Conservation (phyloP, 805 yeast genomes). For the Saturnispora kantuleensis region DNA sequence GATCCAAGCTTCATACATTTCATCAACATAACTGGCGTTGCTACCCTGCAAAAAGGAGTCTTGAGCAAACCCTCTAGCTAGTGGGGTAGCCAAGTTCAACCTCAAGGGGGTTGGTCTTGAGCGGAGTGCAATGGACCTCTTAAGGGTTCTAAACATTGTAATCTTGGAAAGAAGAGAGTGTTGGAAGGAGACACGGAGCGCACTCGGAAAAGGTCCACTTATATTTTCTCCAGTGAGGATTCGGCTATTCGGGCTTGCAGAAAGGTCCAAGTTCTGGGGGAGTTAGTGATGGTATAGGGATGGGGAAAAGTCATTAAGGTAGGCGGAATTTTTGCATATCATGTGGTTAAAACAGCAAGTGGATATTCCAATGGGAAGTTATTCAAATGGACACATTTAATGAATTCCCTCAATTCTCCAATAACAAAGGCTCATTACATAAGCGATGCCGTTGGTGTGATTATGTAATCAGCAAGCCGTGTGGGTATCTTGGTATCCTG, state of each 20-base stretch:
- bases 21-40: constrained; percentile 90
- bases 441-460: too few relatives aligned
- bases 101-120: not conserved
- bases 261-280: too few relatives aligned
- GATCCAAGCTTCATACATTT: constrained; percentile 94
- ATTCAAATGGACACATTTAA: too few relatives aligned
- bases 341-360: too few relatives aligned
- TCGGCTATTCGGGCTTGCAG: constrained; percentile 1
- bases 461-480: too few relatives aligned
- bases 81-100: not conserved
- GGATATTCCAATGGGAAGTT: too few relatives aligned
- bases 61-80: constrained; percentile 28
- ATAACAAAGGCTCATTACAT: too few relatives aligned
- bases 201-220: constrained; percentile 11
- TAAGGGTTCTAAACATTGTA: constrained; percentile 23
- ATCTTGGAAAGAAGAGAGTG: not conserved
- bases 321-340: too few relatives aligned
- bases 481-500: too few relatives aligned
- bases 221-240: not conserved
- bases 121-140: constrained; percentile 10
- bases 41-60: constrained; percentile 78
- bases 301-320: too few relatives aligned
- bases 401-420: too few relatives aligned
- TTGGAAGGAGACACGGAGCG: constrained; percentile 8
- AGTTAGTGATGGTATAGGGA: too few relatives aligned